Conservation (phyloP, 2,329 filamentous ascomycete genomes). For the Aspergillus sp. region DNA sequence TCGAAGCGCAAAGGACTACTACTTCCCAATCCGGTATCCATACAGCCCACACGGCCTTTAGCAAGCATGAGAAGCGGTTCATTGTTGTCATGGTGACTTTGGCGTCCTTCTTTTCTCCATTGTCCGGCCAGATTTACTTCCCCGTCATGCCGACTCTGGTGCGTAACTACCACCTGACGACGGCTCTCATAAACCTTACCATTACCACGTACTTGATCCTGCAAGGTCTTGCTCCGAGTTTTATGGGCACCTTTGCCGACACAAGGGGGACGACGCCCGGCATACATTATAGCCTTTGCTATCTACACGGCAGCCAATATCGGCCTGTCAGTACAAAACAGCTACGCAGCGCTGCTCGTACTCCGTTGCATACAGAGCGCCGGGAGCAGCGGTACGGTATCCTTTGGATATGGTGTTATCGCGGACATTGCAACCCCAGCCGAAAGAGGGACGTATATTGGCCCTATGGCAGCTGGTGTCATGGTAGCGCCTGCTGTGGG, state of each 20-base stretch:
- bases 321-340: slow-evolving; percentile 26
- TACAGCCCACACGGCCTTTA: slow-evolving; percentile 26
- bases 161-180: slow-evolving; percentile 12
- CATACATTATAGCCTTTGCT: slow-evolving; percentile 21
- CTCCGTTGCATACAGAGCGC: slow-evolving; percentile 27
- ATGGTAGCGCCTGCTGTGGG: slow-evolving; percentile 22
- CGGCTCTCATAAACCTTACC: slow-evolving; percentile 22
- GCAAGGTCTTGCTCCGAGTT: slow-evolving; percentile 24
- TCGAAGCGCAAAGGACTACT: slow-evolving; percentile 1
- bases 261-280: slow-evolving; percentile 23
- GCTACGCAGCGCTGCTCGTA: slow-evolving; percentile 22
- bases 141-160: slow-evolving; percentile 20
- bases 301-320: slow-evolving; percentile 28
- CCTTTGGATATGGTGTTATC: slow-evolving; percentile 26
- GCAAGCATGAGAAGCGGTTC: slow-evolving; percentile 25
- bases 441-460: slow-evolving; percentile 27
- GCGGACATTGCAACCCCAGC: slow-evolving; percentile 25
- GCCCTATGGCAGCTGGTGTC: slow-evolving; percentile 18
- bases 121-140: slow-evolving; percentile 33
- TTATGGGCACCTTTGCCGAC: slow-evolving; percentile 28
- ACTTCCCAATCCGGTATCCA: slow-evolving; percentile 1
- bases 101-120: slow-evolving; percentile 38
- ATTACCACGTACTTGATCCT: slow-evolving; percentile 25
- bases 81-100: slow-evolving; percentile 35
- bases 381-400: slow-evolving; percentile 20